phyloP scores from a whole-genome alignment of 2,329 filamentous ascomycete genomes.

The Aspergillus transmontanensis region DNA sequence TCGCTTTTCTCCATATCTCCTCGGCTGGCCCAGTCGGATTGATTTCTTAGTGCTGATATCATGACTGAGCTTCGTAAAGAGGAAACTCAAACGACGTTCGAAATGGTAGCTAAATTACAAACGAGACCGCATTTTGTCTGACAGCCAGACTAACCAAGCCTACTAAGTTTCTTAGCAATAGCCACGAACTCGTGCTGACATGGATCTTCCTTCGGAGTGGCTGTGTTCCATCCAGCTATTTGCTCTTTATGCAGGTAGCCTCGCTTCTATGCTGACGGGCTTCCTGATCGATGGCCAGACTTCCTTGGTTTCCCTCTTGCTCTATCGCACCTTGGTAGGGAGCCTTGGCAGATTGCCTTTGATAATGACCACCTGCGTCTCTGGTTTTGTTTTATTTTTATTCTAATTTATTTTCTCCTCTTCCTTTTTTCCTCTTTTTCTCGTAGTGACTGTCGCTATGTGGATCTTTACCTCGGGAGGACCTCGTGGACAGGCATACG shows the following conservation, averaged over 20 bases:
- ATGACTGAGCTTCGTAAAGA: background rate
- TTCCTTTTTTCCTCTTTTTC: background rate
- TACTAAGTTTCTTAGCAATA: background rate
- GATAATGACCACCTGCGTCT: background rate
- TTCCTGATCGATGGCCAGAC: background rate
- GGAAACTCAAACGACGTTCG: background rate
- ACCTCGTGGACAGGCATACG: background rate
- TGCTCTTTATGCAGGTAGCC: background rate
- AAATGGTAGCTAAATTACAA: background rate
- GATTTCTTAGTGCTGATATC: background rate
- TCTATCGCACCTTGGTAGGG: background rate
- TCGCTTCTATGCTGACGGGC: slow-evolving; percentile 10
- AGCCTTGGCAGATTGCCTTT: background rate
- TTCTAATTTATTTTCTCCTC: background rate
- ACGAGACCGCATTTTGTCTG: background rate
- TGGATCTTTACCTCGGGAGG: background rate
- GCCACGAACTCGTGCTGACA: slow-evolving; percentile 1
- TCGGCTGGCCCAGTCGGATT: background rate
- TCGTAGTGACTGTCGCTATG: background rate
- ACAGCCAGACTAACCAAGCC: background rate
- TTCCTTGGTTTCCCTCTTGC: background rate
- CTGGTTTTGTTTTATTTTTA: background rate
- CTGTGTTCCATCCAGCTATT: slow-evolving; percentile 12
- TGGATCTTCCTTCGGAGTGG: slow-evolving; percentile 13
- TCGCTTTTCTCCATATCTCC: background rate